Conservation (phyloP, 2,329 filamentous ascomycete genomes). For the Zymoseptoria passerinii region DNA sequence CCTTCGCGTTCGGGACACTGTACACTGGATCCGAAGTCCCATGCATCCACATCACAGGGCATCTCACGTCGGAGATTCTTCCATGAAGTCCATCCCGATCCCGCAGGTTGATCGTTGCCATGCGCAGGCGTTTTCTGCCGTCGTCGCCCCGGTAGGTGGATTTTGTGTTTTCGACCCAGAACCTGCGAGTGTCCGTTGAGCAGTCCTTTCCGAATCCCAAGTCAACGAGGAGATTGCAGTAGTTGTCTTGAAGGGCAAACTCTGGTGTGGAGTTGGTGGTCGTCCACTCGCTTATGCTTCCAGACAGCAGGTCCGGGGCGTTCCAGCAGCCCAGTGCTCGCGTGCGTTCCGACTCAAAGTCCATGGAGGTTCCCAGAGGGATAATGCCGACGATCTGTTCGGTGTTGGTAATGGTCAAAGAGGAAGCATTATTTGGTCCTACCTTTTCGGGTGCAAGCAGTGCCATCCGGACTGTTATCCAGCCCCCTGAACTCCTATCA, state of each 20-base stretch:
- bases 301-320: constrained; percentile 27
- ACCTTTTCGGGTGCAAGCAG: constrained; percentile 42
- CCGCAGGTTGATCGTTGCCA: constrained; percentile 43
- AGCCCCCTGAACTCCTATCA: background rate
- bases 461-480: constrained; percentile 44
- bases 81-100: constrained; percentile 43
- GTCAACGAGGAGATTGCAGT: constrained; percentile 39
- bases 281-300: constrained; percentile 36
- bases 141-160: constrained; percentile 43
- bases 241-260: constrained; percentile 37
- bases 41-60: constrained; percentile 46
- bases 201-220: constrained; percentile 41
- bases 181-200: constrained; percentile 31
- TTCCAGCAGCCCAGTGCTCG: constrained; percentile 44
- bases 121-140: constrained; percentile 39
- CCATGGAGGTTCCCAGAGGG: constrained; percentile 45
- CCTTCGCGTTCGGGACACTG: constrained; percentile 34
- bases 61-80: constrained; percentile 40
- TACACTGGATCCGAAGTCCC: constrained; percentile 38
- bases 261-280: constrained; percentile 32
- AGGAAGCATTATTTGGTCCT: background rate
- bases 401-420: background rate
- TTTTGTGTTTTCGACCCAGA: constrained; percentile 40
- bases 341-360: constrained; percentile 40
- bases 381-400: constrained; percentile 43